A percentile compares a stretch with the other conserved stretches of the same genome.
These are phyloP conservation scores for Debaryomyces udenii DNA, from an alignment of 1,139 yeast genomes.

Conservation along the genomic window DNA sequence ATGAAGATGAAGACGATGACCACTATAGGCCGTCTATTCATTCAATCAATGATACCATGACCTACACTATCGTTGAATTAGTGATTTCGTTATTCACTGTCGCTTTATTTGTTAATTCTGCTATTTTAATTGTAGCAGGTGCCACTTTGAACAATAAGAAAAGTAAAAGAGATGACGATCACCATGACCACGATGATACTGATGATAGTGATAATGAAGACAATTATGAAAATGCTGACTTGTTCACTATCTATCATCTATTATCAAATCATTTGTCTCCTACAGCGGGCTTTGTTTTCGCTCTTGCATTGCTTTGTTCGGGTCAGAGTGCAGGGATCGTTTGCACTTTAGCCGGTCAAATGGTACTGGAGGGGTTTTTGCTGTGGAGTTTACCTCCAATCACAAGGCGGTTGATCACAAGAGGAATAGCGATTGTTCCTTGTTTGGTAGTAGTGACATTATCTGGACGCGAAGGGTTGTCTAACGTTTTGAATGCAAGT, in stretches of 20 bases:
- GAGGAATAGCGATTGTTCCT: slow-evolving; percentile 85
- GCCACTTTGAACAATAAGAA: slow-evolving; percentile 53
- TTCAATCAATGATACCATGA: slow-evolving; percentile 70
- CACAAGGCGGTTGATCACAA: slow-evolving; percentile 77
- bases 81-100: slow-evolving; percentile 69
- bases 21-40: slow-evolving; percentile 63
- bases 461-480: slow-evolving; percentile 85
- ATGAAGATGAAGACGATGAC: slow-evolving; percentile 25
- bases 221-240: slow-evolving; percentile 66
- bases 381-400: slow-evolving; percentile 88
- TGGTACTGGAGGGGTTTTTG: slow-evolving; percentile 92
- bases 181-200: slow-evolving; percentile 40
- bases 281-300: slow-evolving; percentile 93
- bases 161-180: slow-evolving; percentile 21
- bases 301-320: slow-evolving; percentile 87
- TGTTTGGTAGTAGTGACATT: slow-evolving; percentile 77
- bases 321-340: slow-evolving; percentile 98
- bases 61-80: slow-evolving; percentile 67
- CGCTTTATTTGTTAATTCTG: slow-evolving; percentile 79
- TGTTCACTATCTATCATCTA: slow-evolving; percentile 80
- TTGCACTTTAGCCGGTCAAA: slow-evolving; percentile 97
- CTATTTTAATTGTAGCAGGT: slow-evolving; percentile 78
- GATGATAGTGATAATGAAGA: slow-evolving; percentile 47
- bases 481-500: slow-evolving; percentile 76
- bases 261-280: slow-evolving; percentile 74